Evolutionary conservation across 1,139 yeast species (phyloP).

Genomic region (Entelexis sorbosivorans): DNA sequence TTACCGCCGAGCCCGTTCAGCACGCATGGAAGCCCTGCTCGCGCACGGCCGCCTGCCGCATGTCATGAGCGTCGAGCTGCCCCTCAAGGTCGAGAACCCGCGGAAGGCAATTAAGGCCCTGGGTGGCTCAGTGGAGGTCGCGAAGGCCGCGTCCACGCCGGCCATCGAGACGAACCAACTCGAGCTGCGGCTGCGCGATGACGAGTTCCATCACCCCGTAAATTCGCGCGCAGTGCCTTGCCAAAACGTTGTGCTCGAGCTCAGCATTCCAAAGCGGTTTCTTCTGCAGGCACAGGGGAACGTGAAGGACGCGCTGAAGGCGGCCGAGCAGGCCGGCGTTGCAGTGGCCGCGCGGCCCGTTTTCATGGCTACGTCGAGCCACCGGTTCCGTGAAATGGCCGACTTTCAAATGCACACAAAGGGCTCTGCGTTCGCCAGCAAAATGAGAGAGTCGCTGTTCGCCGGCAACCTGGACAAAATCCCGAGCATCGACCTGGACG

Average conservation of each 20-base stretch:
- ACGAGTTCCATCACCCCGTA: constrained; percentile 76
- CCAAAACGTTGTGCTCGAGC: constrained; percentile 58
- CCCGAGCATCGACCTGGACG: constrained; percentile 27
- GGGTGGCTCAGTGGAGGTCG: constrained; percentile 51
- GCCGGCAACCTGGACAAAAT: constrained; percentile 36
- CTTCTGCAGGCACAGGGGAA: constrained; percentile 40
- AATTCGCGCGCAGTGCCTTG: constrained; percentile 37
- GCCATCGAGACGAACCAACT: constrained; percentile 34
- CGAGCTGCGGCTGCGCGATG: constrained; percentile 56
- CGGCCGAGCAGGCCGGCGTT: constrained; percentile 24
- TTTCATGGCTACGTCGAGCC: constrained; percentile 59
- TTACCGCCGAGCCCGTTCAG: too few relatives aligned
- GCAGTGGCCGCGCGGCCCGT: constrained; percentile 45
- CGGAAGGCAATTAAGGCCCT: constrained; percentile 59
- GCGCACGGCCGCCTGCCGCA: neutral
- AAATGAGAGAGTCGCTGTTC: constrained; percentile 36
- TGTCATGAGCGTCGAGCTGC: constrained; percentile 49
- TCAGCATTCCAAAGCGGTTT: constrained; percentile 49
- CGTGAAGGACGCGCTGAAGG: constrained; percentile 42
- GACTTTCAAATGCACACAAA: constrained; percentile 72
- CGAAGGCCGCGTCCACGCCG: constrained; percentile 25
- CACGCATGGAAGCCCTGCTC: neutral
- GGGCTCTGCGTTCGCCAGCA: constrained; percentile 41
- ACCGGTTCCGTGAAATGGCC: constrained; percentile 72
- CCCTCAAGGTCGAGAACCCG: constrained; percentile 55